Percentiles rank a stretch among this genome's conserved stretches.
phyloP scores from a whole-genome alignment of 805 yeast species.

The Vanderwaltozyma verrucispora region DNA sequence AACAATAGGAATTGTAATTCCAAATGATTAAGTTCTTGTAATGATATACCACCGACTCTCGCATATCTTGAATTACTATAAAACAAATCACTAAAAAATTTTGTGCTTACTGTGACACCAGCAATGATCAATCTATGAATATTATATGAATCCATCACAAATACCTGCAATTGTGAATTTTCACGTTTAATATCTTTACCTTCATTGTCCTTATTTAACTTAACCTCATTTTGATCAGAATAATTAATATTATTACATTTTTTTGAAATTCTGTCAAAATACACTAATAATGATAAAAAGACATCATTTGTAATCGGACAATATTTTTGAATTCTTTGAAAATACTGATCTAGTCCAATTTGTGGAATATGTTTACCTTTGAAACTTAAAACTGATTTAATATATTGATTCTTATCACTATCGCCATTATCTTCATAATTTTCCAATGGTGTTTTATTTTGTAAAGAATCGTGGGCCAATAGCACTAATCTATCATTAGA shows the following conservation, averaged over 20 bases:
- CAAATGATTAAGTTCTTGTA: constrained; percentile 84
- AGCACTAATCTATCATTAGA: constrained; percentile 69
- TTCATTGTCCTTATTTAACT: constrained; percentile 5
- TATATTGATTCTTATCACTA: constrained; percentile 15
- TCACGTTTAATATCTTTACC: constrained; percentile 2
- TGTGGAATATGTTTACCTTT: constrained; percentile 96
- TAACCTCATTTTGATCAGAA: constrained; percentile 3
- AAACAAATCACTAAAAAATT: constrained; percentile 88
- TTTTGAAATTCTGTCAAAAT: constrained; percentile 88
- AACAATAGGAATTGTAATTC: constrained; percentile 82
- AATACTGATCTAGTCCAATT: constrained; percentile 81
- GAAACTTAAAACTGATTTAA: constrained; percentile 58
- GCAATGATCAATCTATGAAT: constrained; percentile 89
- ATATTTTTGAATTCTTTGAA: constrained; percentile 83
- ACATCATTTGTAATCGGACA: constrained; percentile 99
- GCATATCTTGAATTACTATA: constrained; percentile 93
- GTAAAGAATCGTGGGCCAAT: constrained; percentile 1
- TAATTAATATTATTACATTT: constrained; percentile 28
- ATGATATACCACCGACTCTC: constrained; percentile 88
- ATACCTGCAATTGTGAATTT: constrained; percentile 43
- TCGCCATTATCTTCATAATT: constrained; percentile 23
- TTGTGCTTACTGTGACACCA: constrained; percentile 91
- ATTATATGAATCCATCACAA: constrained; percentile 93
- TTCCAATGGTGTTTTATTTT: not conserved
- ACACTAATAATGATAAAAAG: constrained; percentile 77